phyloP scores from a whole-genome alignment of 2,329 filamentous ascomycete genomes.

The Pseudonectria buxi region DNA sequence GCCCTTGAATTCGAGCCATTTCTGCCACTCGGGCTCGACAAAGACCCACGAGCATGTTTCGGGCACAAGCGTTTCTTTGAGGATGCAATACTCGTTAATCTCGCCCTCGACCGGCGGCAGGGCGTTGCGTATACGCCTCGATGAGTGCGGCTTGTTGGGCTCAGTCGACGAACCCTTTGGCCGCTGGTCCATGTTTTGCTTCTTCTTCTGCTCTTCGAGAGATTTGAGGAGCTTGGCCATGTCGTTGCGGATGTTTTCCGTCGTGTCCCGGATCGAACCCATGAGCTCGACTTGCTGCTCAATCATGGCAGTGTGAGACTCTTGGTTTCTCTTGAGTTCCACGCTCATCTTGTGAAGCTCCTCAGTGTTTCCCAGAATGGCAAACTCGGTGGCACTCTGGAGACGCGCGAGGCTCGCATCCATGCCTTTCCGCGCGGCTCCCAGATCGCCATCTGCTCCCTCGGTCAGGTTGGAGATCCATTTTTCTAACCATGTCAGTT shows the following conservation, averaged over 20 bases:
- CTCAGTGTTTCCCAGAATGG: conserved; percentile 27
- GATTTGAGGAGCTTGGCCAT: conserved; percentile 21
- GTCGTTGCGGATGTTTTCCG: conserved; percentile 21
- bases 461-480: conserved; percentile 24
- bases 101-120: conserved; percentile 16
- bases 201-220: conserved; percentile 16
- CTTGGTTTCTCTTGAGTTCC: conserved; percentile 22
- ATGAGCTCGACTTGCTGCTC: conserved; percentile 20
- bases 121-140: conserved; percentile 17
- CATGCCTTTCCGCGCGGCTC: conserved; percentile 23
- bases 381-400: conserved; percentile 26
- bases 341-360: conserved; percentile 21
- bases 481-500: conserved; percentile 16
- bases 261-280: conserved; percentile 19
- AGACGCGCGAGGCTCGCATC: conserved; percentile 21
- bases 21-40: conserved; percentile 19
- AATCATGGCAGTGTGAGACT: conserved; percentile 17
- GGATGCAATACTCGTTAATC: conserved; percentile 17
- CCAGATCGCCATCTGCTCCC: conserved; percentile 26
- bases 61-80: conserved; percentile 23
- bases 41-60: conserved; percentile 28
- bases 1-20: conserved; percentile 16
- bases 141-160: conserved; percentile 15
- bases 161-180: conserved; percentile 11
- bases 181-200: conserved; percentile 9